Percentiles rank a stretch among this genome's conserved stretches.
Conservation (phyloP, 2,329 filamentous ascomycete genomes). For the Sporothrix curviconia region DNA sequence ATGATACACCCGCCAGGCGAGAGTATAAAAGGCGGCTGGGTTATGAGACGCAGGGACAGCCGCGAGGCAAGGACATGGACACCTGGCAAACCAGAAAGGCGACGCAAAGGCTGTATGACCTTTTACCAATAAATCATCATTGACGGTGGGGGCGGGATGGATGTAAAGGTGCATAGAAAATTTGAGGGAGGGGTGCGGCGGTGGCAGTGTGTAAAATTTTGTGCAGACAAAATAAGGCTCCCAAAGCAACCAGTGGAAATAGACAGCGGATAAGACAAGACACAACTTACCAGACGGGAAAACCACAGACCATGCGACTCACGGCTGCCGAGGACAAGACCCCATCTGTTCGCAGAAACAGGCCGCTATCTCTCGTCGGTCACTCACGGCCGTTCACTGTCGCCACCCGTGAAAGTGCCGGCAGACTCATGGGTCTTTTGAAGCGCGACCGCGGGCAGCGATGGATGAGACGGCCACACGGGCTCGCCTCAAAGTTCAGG, state of each 20-base stretch:
- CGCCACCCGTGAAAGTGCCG: not conserved
- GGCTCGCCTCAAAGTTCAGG: no score
- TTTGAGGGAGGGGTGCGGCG: not conserved
- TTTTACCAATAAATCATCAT: slow-evolving; percentile 44
- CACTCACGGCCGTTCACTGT: not conserved
- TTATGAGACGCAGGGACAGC: not conserved
- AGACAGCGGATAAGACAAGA: no score
- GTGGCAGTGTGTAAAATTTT: no score
- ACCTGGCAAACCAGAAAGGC: slow-evolving; percentile 31
- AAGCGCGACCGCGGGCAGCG: no score
- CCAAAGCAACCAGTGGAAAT: no score
- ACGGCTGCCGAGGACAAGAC: not conserved
- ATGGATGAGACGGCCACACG: no score
- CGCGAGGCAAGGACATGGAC: not conserved
- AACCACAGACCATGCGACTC: not conserved
- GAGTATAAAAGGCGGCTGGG: not conserved
- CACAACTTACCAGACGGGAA: not conserved
- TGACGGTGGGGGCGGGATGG: slow-evolving; percentile 23
- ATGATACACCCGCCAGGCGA: not conserved
- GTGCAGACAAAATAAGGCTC: no score
- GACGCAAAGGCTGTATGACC: slow-evolving; percentile 34
- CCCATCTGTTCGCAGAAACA: not conserved
- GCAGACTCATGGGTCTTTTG: not conserved
- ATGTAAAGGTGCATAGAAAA: not conserved
- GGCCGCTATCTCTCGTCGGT: not conserved